Base-by-base conservation (phyloP, 2,329 filamentous ascomycete species). In the Penicillium oxalicum region DNA sequence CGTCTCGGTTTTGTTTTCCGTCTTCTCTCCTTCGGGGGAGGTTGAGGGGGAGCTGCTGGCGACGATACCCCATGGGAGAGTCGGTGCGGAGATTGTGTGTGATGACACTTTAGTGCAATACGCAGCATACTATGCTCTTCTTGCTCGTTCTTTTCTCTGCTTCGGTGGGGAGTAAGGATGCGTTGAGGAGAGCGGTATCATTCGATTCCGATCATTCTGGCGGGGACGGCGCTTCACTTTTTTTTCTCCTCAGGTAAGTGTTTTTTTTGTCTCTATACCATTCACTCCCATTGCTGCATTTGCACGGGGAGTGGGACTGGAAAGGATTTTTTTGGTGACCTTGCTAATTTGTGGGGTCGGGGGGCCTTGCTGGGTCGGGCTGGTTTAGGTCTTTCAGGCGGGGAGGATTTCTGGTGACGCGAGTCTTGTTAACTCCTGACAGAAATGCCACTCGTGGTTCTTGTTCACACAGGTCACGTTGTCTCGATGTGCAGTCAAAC, bases 131-230 rank as follows among this genome's bases (percentile, higher is more conserved):
- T 73, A 66, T 69, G 51, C 57, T 61, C 66, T 59, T 61, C 68
- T 65, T 67, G 63, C 63, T 64, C 64, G 28, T 45, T 52, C 29
- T 32, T 32, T 32, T 32, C 29, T 2, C 11, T 7, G 8, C 29
- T 5, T 32, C 29, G 29, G 29, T 32, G 29, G 29, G 29, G 29
- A 8, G 7, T 7, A 11, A 32, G 52, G 41, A 36, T 29, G 47
- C 50, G 26, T 28, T 55, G 63, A 33, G 34, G 63, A 69, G 67
- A 58, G 60, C 70, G 66, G 74, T 78, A 84, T 83, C 77, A 89
- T 88, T 88, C 86, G 85, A 91, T 90, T 90, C 87, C 84, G 86
- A 89, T 91, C 84, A 90, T 82, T 88, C 85, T 86, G 84, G 79
- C 80, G 82, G 80, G 85, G 84, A 82, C 80, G 84, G 81, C 82